Conservation (phyloP, 192 early-diverging fungal species). For the Tieghemiomyces parasiticus region DNA sequence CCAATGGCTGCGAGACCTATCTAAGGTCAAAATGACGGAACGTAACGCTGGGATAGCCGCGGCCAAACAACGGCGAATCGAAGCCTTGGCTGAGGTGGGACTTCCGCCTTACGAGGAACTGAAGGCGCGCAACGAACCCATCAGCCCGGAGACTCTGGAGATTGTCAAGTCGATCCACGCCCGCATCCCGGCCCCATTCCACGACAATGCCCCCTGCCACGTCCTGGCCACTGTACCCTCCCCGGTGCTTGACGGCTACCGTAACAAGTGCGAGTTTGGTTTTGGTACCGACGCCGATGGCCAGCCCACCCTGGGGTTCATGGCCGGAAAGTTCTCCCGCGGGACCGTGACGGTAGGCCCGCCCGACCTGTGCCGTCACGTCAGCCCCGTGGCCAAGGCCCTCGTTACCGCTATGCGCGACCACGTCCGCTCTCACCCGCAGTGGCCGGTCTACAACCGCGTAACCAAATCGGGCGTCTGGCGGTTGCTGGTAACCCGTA, state of each 20-base stretch:
- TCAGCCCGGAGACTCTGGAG: neutral
- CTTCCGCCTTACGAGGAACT: neutral
- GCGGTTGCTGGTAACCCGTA: conserved; percentile 44
- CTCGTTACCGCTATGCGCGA: conserved; percentile 31
- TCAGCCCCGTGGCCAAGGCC: conserved; percentile 28
- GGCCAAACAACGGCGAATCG: neutral
- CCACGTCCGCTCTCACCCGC: conserved; percentile 15
- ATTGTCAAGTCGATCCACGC: neutral
- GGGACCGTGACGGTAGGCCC: conserved; percentile 39
- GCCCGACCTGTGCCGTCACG: conserved; percentile 26
- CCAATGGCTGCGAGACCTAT: neutral
- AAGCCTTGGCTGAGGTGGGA: neutral
- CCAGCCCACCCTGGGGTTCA: conserved; percentile 42
- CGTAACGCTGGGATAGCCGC: neutral
- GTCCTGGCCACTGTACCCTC: conserved; percentile 29
- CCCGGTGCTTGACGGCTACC: conserved; percentile 40
- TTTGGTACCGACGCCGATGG: conserved; percentile 42
- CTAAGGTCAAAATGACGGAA: neutral
- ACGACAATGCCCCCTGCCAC: neutral
- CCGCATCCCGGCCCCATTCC: neutral
- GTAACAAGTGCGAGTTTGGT: conserved; percentile 69
- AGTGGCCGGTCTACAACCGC: conserved; percentile 27
- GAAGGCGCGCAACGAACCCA: neutral
- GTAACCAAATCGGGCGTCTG: conserved; percentile 36
- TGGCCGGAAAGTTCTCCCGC: conserved; percentile 44